Evolutionary conservation across 305 asterid species (phyloP), one percentile per base, ranked within the genome.

Genomic region (Stenogyne calaminthoides): DNA sequence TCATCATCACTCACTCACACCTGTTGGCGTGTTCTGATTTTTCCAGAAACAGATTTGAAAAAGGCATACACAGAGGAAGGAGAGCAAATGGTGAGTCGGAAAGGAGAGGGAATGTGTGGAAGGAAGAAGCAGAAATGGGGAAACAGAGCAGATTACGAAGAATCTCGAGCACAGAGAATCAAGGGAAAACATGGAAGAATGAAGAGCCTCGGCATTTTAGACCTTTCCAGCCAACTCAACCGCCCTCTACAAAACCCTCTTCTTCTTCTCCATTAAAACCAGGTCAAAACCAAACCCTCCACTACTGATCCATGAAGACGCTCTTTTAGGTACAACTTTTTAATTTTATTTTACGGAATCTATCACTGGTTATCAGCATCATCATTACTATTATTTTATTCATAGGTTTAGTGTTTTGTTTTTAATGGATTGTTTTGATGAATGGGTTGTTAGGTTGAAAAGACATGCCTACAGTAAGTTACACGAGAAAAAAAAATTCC

Each of bases 121-220:
- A 76, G 71, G 11, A 15, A 4, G 71, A 47, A 64, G 64, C 6
- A 36, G 67, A 62, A n/a, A 9, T 3, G 14, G 12, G 67, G 32
- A 3, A 76, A 12, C 34, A 74, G 52, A 56, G 66, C 51, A 16
- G 84, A 66, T 34, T 88, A 88, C 16, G 97, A 88, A 69, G 84
- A 84, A 61, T 73, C 69, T 44, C 84, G 97, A 72, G 90, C 84
- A 0, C 82, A 82, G 36, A 79, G 93, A 81, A 90, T 88, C 82
- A 87, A 79, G 72, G 72, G 91, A 87, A 58, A 90, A 88, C 77
- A 57, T 66, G 56, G 91, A 87, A 84, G 90, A 63, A 75, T 88
- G 87, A 83, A 84, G 64, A 84, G 73, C 58, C 87, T 90, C 47
- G 97, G 97, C 46, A 80, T 90, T 69, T 27, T 79, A 7, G 80